A percentile compares a stretch with the other conserved stretches of the same genome.
These are phyloP conservation scores for Penicillium lagena DNA, from an alignment of 495 filamentous ascomycete species.

Conservation along the genomic window DNA sequence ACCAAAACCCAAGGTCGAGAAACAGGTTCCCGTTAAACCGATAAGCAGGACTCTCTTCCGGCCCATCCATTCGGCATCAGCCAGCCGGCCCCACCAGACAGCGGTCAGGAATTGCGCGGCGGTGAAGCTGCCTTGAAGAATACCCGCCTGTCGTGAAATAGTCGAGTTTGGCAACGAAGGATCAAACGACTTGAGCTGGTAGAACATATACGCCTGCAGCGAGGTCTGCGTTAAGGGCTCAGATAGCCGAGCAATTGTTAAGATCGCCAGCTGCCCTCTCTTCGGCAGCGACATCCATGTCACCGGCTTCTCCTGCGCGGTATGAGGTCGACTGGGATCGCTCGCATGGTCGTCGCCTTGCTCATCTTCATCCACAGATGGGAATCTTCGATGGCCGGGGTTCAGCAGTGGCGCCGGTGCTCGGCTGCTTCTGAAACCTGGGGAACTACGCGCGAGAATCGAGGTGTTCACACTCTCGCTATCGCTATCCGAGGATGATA, in stretches of 20 bases:
- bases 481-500: slow-evolving; percentile 2
- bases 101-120: slow-evolving; percentile 74
- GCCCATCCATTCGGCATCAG: slow-evolving; percentile 63
- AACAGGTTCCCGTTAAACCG: slow-evolving; percentile 62
- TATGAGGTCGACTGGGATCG: not conserved
- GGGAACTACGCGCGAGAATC: slow-evolving; percentile 7
- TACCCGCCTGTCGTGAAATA: slow-evolving; percentile 71
- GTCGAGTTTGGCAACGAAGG: slow-evolving; percentile 54
- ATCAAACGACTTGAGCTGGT: slow-evolving; percentile 64
- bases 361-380: slow-evolving; percentile 11
- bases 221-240: slow-evolving; percentile 76
- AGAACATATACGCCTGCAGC: slow-evolving; percentile 69
- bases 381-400: slow-evolving; percentile 12
- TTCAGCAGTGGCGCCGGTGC: slow-evolving; percentile 10
- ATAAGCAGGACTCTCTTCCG: slow-evolving; percentile 74
- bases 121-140: slow-evolving; percentile 68
- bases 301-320: slow-evolving; percentile 37
- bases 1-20: slow-evolving; percentile 72
- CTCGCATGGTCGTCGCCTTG: slow-evolving; percentile 11
- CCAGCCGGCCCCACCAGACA: slow-evolving; percentile 71
- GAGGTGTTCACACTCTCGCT: slow-evolving; percentile 10
- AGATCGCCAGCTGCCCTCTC: slow-evolving; percentile 67
- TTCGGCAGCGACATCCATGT: slow-evolving; percentile 65
- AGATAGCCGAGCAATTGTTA: slow-evolving; percentile 68
- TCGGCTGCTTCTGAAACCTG: not conserved